Percentiles rank a stretch among this genome's conserved stretches.
These are phyloP conservation scores for Gaeumannomyces tritici DNA, from an alignment of 2,329 filamentous ascomycete species.

Conservation along the genomic window DNA sequence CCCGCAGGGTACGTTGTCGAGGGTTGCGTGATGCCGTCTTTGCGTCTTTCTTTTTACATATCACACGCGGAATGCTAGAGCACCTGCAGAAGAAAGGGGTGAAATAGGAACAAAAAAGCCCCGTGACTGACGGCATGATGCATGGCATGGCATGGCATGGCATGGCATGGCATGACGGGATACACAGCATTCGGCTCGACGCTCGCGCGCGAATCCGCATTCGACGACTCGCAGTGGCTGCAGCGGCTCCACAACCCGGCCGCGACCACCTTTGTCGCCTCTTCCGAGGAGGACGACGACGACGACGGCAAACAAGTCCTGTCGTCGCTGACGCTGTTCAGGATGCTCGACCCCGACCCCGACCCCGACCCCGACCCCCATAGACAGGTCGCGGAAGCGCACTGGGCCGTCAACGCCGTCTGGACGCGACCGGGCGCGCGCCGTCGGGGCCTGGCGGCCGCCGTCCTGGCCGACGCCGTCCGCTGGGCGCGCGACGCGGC, in stretches of 20 bases:
- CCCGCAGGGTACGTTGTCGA: constrained; percentile 14
- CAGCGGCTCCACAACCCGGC: constrained; percentile 23
- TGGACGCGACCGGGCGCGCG: constrained; percentile 26
- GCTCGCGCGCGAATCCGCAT: constrained; percentile 22
- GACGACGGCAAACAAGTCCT: constrained; percentile 14
- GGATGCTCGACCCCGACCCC: constrained; percentile 13
- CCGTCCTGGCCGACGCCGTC: constrained; percentile 19
- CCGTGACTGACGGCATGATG: background rate
- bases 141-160: background rate
- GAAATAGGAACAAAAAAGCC: no score
- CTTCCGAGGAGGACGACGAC: constrained; percentile 8
- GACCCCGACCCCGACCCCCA: background rate
- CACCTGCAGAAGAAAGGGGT: no score
- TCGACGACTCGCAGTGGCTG: constrained; percentile 24
- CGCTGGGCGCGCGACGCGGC: constrained; percentile 12
- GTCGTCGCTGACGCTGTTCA: constrained; percentile 20
- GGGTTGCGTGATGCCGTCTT: background rate
- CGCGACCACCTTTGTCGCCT: constrained; percentile 21
- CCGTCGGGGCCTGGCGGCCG: constrained; percentile 22
- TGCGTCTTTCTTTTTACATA: background rate
- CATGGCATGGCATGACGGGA: background rate
- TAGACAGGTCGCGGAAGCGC: background rate
- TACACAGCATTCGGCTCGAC: constrained; percentile 28
- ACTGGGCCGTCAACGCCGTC: constrained; percentile 25
- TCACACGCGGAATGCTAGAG: no score